phyloP scores from a whole-genome alignment of 106 monocot species.

The Dendrobium huoshanense region DNA sequence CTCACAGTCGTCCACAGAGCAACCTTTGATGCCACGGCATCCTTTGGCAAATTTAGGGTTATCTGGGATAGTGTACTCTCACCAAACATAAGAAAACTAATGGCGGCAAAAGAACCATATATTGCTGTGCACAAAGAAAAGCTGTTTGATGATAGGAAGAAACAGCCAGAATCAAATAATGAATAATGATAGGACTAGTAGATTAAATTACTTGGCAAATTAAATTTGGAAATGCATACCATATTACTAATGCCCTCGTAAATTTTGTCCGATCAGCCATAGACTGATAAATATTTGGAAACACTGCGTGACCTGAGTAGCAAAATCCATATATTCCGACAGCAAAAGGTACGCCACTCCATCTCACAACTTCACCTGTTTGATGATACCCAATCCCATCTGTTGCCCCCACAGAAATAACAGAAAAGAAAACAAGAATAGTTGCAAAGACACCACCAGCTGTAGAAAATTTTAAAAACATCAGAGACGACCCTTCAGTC shows the following conservation, averaged over 20 bases:
- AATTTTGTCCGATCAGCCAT: slow-evolving; percentile 83
- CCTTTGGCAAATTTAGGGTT: slow-evolving; percentile 83
- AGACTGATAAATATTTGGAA: slow-evolving; percentile 94
- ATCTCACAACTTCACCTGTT: slow-evolving; percentile 50
- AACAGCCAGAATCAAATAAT: neutral
- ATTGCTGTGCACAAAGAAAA: slow-evolving; percentile 75
- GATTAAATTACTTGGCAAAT: neutral
- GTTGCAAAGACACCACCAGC: slow-evolving; percentile 86
- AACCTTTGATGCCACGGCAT: slow-evolving; percentile 52
- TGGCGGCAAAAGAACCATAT: slow-evolving; percentile 59
- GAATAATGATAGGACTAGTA: neutral
- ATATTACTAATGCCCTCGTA: slow-evolving; percentile 47
- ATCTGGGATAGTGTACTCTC: slow-evolving; percentile 72
- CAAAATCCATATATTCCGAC: slow-evolving; percentile 96
- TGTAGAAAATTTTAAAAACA: slow-evolving; percentile 19
- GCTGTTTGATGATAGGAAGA: slow-evolving; percentile 27
- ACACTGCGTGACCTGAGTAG: slow-evolving; percentile 84
- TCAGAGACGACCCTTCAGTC: neutral
- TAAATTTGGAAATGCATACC: slow-evolving; percentile 19
- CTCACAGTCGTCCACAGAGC: slow-evolving; percentile 83
- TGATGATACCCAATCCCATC: slow-evolving; percentile 61
- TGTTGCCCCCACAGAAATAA: slow-evolving; percentile 47
- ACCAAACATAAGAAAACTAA: slow-evolving; percentile 90
- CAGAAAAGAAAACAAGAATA: slow-evolving; percentile 67
- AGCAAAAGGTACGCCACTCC: slow-evolving; percentile 78